Evolutionary conservation across 192 early-diverging fungal species (phyloP), one percentile per base, ranked within the genome.

Genomic region (Coemansia sp.): DNA sequence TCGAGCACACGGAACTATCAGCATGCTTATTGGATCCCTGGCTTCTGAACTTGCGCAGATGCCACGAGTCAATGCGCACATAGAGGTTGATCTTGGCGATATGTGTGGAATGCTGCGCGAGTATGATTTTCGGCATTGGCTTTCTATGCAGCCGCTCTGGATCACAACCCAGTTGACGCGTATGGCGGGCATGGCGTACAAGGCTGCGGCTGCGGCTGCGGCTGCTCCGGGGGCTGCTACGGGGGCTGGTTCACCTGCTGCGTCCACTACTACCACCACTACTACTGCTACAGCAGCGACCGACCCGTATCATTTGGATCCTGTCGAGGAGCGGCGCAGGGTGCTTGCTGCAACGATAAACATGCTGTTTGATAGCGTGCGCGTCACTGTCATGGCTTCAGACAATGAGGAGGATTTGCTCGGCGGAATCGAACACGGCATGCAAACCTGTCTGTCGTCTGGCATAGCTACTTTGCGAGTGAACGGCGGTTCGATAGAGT

Each of bases 131-230:
- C 26, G 53, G 9, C 34, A 50, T n/a, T 77, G 73, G 73, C 61
- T 77, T 9, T 60, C 73, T 2, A 69, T 70, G 73, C 73, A 70
- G 58, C 73, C 73, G 9, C 43, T 77, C 29, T 77, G 73, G 73
- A 54, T 70, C 20, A 63, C 45, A 9, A 55, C 62, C 0, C 50
- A 55, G 46, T 26, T 77, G 4, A 30, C 50, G 14, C 56, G 48
- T 15, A 10, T 51, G 3, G 14, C 37, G 9, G 35, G 45, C 1
- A 15, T 51, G 46, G 52, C 46, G 24, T 42, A 55, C 41, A 58
- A 50, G 14, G 20, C 8, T 24, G 15, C 17, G 3, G 26, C 27
- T 14, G 24, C 30, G 11, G 5, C 30, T 11, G 11, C 5, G 30
- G 6, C 30, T 32, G n/a, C n/a, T n/a, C n/a, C n/a, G n/a, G n/a